These are phyloP conservation scores for Kwoniella shandongensis DNA, from an alignment of 768 basidiomycete species.

Conservation along the genomic window DNA sequence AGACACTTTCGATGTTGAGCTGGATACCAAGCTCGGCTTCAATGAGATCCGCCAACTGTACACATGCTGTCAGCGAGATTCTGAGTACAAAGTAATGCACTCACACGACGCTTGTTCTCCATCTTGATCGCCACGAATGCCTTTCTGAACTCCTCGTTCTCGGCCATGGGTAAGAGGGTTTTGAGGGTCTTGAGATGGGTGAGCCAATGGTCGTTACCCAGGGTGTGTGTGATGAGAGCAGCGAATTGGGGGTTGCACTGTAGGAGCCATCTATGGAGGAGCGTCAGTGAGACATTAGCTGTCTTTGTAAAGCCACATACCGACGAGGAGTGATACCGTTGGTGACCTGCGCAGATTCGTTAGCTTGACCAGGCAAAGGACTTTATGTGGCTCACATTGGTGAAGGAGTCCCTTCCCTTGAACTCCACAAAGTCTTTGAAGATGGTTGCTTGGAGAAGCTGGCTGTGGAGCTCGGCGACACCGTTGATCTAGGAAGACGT, in stretches of 20 bases:
- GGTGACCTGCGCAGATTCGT: slow-evolving; percentile 75
- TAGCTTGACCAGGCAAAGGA: not conserved
- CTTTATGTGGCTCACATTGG: slow-evolving; percentile 22
- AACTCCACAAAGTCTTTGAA: slow-evolving; percentile 84
- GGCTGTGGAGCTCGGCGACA: slow-evolving; percentile 93
- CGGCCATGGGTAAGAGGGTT: slow-evolving; percentile 68
- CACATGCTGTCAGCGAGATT: not conserved
- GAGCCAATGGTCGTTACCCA: slow-evolving; percentile 78
- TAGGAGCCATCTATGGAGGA: slow-evolving; percentile 39
- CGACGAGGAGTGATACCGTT: slow-evolving; percentile 92
- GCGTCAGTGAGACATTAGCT: not conserved
- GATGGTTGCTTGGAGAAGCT: slow-evolving; percentile 69
- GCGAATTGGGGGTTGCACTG: slow-evolving; percentile 87
- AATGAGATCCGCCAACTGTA: slow-evolving; percentile 44
- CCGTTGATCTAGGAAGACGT: slow-evolving; percentile 63
- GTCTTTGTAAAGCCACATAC: slow-evolving; percentile 69
- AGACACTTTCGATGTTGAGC: slow-evolving; percentile 48
- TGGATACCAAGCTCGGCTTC: slow-evolving; percentile 47
- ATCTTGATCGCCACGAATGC: slow-evolving; percentile 84
- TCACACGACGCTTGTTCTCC: slow-evolving; percentile 85
- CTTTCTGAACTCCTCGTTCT: slow-evolving; percentile 71
- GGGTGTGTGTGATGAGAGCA: slow-evolving; percentile 76
- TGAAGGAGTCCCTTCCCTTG: slow-evolving; percentile 70
- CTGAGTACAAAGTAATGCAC: slow-evolving; percentile 59
- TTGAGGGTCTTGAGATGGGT: slow-evolving; percentile 71